Base-by-base conservation (phyloP, 306 rosid species). In the Styphnolobium japonicum region DNA sequence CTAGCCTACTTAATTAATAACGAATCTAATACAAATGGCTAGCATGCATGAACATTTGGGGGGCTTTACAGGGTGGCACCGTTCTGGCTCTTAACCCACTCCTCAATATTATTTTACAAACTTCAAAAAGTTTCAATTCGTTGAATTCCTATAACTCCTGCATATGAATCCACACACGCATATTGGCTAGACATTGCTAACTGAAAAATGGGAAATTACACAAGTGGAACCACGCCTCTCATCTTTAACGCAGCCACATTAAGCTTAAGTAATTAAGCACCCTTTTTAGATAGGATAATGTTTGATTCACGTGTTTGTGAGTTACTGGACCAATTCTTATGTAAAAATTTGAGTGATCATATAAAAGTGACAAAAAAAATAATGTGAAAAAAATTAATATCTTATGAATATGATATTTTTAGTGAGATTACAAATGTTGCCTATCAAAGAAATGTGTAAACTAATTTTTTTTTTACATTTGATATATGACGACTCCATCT, bases 31-130 rank as follows among this genome's bases (percentile, higher is more conserved):
- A 66, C 80, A 77, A 51, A 66, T 77, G 67, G 43, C 81, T 77
- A 52, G 75, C 81, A 77, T 66, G 75, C 75, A 77, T 77, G 75
- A 52, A 77, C 33, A 51, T 77, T 3, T 65, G 27, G 15, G n/a
- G n/a, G 11, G 14, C 56, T 73, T 72, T 73, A 73, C 67, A 76
- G 72, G 80, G 73, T 76, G 80, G 62, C 72, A 76, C 51, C 62
- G 48, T 76, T 76, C 72, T 45, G 51, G 51, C 80, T 63, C 63
- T 64, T 76, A 48, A 72, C 34, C 45, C 48, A 45, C 60, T 61
- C 27, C 6, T 61, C 57, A 15, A 7, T 19, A 46, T 25, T 72
- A 9, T 36, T 61, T 42, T 74, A 21, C 70, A 42, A 27, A 43
- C 36, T 55, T 72, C 53, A 36, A 71, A 36, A 73, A 6, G 8